A percentile compares a stretch with the other conserved stretches of the same genome.
Conservation (phyloP, 2,329 filamentous ascomycete species). For the Simplicillium aogashimaense region DNA sequence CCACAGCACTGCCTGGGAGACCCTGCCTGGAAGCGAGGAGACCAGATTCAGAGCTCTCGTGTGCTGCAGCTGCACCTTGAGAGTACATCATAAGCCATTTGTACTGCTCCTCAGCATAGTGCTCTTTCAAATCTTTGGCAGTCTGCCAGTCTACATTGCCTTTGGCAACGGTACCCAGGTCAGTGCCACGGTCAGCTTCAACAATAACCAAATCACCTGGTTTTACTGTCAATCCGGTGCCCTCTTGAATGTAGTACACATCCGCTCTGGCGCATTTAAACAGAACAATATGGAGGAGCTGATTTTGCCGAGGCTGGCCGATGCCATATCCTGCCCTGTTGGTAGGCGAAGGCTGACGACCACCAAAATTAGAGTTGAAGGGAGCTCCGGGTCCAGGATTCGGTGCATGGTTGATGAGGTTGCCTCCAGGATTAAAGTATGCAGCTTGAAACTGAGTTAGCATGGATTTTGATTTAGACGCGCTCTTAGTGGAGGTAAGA, state of each 20-base stretch:
- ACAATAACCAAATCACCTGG: constrained; percentile 93
- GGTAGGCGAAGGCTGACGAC: constrained; percentile 29
- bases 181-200: constrained; percentile 91
- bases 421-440: not conserved
- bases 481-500: too few species aligned
- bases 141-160: constrained; percentile 81
- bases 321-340: constrained; percentile 49
- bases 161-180: constrained; percentile 84
- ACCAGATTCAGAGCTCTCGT: constrained; percentile 51
- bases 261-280: constrained; percentile 96
- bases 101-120: constrained; percentile 91
- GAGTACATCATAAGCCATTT: constrained; percentile 99
- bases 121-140: constrained; percentile 81
- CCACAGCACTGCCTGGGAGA: constrained; percentile 60
- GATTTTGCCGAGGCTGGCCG: constrained; percentile 52
- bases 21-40: constrained; percentile 54
- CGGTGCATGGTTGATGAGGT: constrained; percentile 7
- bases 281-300: constrained; percentile 76
- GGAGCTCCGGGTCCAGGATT: constrained; percentile 26
- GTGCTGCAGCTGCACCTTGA: constrained; percentile 56
- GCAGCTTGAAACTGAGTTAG: not conserved
- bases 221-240: constrained; percentile 83
- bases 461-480: constrained; percentile 24
- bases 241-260: constrained; percentile 94
- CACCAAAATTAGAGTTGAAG: constrained; percentile 28